Percentiles rank a stretch among this genome's conserved stretches.
These are phyloP conservation scores for Themeda triandra DNA, from an alignment of 176 grass and related monocot genomes.

Conservation along the genomic window DNA sequence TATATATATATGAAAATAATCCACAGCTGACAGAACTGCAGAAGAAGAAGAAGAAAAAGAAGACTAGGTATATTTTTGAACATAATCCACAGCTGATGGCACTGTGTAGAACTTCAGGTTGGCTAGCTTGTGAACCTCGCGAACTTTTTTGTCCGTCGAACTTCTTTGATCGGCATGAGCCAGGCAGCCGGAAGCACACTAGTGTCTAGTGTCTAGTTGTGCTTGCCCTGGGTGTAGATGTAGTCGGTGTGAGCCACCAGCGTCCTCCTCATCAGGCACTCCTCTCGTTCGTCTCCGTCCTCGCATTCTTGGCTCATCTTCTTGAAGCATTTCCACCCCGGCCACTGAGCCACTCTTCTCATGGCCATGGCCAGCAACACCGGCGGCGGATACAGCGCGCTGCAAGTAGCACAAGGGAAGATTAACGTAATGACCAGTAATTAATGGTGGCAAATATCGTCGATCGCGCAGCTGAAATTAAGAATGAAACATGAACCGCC, in stretches of 20 bases:
- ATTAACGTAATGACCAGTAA: too few relatives aligned
- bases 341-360: not conserved
- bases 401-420: not conserved
- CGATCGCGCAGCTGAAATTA: too few relatives aligned
- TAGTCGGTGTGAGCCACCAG: conserved; percentile 58
- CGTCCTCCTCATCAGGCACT: conserved; percentile 59
- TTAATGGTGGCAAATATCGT: too few relatives aligned
- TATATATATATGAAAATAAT: not conserved
- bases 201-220: conserved; percentile 45
- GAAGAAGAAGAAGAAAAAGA: not conserved
- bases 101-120: not conserved
- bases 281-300: conserved; percentile 8
- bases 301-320: conserved; percentile 17
- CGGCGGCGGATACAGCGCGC: not conserved
- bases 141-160: not conserved
- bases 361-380: not conserved
- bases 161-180: not conserved
- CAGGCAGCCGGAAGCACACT: not conserved
- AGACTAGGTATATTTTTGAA: not conserved
- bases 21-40: not conserved
- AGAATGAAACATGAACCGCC: not conserved
- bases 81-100: not conserved
- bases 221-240: conserved; percentile 66
- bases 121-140: not conserved
- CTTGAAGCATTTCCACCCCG: not conserved